A percentile compares a stretch with the other conserved stretches of the same genome.
These are phyloP conservation scores for Murraya koenigii DNA, from an alignment of 345 rosid species.

Conservation along the genomic window DNA sequence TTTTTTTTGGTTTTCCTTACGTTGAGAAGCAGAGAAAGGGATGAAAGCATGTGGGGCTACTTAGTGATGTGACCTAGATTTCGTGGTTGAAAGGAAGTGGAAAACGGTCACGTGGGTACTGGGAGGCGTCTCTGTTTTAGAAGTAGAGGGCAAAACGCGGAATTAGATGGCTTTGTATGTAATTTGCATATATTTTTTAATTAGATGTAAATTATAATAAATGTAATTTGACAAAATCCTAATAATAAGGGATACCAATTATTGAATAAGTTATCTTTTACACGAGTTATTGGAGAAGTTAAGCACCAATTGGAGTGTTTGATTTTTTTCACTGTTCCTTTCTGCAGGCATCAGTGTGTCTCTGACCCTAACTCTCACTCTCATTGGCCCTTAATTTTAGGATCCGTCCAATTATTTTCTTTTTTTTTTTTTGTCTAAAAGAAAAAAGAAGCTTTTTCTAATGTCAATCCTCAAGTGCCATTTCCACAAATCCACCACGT, in stretches of 20 bases:
- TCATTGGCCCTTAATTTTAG: constrained; percentile 23
- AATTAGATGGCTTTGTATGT: background rate
- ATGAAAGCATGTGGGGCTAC: constrained; percentile 2
- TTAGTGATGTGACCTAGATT: constrained; percentile 19
- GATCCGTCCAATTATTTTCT: constrained; percentile 12
- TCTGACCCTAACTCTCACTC: background rate
- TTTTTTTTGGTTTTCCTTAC: too few relatives aligned
- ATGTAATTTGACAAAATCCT: too few relatives aligned
- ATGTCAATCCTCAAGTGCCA: constrained; percentile 26
- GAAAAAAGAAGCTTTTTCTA: background rate
- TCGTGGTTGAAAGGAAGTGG: constrained; percentile 13
- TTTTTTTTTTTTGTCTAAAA: background rate
- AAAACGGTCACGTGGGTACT: constrained; percentile 15
- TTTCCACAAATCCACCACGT: constrained; percentile 40
- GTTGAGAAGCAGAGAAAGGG: background rate
- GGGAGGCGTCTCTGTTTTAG: background rate
- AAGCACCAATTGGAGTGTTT: background rate
- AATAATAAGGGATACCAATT: too few relatives aligned
- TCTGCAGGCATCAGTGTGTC: background rate
- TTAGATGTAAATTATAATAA: too few relatives aligned
- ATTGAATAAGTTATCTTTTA: too few relatives aligned
- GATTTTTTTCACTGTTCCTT: background rate
- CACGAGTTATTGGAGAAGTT: background rate
- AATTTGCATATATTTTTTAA: too few relatives aligned
- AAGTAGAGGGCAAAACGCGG: constrained; percentile 20